Percentiles rank a stretch among this genome's conserved stretches.
Evolutionary conservation across 495 filamentous ascomycete genomes (phyloP).

Genomic region (Elasticomyces elasticus): DNA sequence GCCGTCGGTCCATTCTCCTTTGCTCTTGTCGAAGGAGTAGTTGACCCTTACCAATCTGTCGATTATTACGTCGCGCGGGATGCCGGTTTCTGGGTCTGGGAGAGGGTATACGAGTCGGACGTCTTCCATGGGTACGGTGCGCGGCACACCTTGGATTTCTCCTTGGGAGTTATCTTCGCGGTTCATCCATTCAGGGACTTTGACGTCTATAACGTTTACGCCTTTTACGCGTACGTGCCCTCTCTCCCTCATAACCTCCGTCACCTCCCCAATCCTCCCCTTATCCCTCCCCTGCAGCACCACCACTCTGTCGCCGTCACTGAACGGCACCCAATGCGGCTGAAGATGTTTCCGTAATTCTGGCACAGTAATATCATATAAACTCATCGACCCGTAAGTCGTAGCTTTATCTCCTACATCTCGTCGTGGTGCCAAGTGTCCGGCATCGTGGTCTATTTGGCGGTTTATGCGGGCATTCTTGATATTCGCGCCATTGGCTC

Average conservation of each 20-base stretch:
- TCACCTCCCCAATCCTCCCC: slow-evolving; percentile 67
- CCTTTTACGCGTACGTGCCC: slow-evolving; percentile 54
- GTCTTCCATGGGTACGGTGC: slow-evolving; percentile 53
- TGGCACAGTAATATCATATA: slow-evolving; percentile 31
- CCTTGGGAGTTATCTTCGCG: background rate
- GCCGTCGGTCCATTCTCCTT: slow-evolving; percentile 34
- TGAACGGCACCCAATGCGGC: slow-evolving; percentile 41
- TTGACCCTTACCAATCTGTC: slow-evolving; percentile 48
- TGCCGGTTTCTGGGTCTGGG: slow-evolving; percentile 50
- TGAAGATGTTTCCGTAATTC: slow-evolving; percentile 39
- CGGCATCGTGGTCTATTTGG: slow-evolving; percentile 66
- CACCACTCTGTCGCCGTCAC: slow-evolving; percentile 64
- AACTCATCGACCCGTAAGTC: slow-evolving; percentile 43
- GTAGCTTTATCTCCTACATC: slow-evolving; percentile 46
- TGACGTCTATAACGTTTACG: slow-evolving; percentile 59
- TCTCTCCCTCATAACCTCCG: slow-evolving; percentile 43
- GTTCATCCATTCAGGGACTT: slow-evolving; percentile 47
- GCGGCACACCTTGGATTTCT: slow-evolving; percentile 30
- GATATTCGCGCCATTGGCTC: slow-evolving; percentile 30
- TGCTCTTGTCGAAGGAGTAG: slow-evolving; percentile 33
- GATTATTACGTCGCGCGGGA: slow-evolving; percentile 62
- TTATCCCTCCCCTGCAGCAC: slow-evolving; percentile 64
- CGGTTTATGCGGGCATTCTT: slow-evolving; percentile 31
- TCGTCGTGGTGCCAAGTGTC: slow-evolving; percentile 62
- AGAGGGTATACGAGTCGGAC: slow-evolving; percentile 75